Conservation (phyloP, 208 protist species). For the Spongospora subterranea region DNA sequence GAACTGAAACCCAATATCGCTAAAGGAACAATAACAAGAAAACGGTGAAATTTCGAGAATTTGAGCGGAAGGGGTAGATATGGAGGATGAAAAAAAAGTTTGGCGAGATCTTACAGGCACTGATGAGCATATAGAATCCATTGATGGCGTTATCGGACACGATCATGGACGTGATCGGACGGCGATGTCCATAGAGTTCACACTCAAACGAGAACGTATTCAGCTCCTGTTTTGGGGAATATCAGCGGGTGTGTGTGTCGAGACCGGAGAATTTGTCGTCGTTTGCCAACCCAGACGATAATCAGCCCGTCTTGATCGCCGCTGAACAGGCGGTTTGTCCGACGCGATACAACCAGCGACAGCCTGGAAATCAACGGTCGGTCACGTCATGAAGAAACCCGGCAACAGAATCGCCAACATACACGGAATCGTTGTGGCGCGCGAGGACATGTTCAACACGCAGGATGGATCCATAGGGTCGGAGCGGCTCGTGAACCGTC, state of each 20-base stretch:
- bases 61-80: too few relatives aligned
- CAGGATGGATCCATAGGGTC: not conserved
- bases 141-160: not conserved
- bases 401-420: not conserved
- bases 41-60: too few relatives aligned
- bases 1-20: too few relatives aligned
- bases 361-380: not conserved
- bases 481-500: not conserved
- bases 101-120: not conserved
- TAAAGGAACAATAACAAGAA: too few relatives aligned
- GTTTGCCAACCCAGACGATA: not conserved
- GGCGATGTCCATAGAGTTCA: conserved; percentile 14
- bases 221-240: not conserved
- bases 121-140: not conserved
- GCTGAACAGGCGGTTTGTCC: conserved; percentile 14
- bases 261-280: not conserved
- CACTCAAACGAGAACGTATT: conserved; percentile 37
- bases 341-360: not conserved
- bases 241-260: not conserved
- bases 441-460: conserved; percentile 14
- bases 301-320: conserved; percentile 42
- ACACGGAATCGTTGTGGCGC: conserved; percentile 19
- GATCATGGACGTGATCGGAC: conserved; percentile 35
- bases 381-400: not conserved
- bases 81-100: too few relatives aligned